Base-by-base conservation (phyloP, 2,329 filamentous ascomycete genomes). In the Pestalotiopsis sp. region DNA sequence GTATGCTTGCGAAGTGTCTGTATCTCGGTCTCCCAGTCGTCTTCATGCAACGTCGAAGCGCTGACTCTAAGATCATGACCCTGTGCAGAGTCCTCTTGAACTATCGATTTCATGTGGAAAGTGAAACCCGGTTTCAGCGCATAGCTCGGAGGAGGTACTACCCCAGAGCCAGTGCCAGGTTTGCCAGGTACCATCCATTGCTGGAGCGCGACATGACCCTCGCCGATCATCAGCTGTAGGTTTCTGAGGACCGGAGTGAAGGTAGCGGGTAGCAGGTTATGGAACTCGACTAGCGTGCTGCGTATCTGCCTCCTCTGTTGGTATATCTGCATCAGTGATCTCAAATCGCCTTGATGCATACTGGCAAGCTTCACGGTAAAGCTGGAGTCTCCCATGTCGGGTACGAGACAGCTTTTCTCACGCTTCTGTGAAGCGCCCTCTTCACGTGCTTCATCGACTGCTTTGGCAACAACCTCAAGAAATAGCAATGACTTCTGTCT, bases 401-500 rank as follows among this genome's bases (percentile, higher is more conserved):
- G 20, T 56, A 56, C 20, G 49, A 56, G 49, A 23, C 49, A 56
- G 49, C 49, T 56, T 13, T 9, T 36, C 31, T 36, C 31, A 36
- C 31, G 31, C 31, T 36, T 36, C 31, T 36, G 31, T 20, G 4
- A 23, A 57, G 27, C 23, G 69, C 69, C 64, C 36, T 71, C 71
- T 14, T 75, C 66, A 68, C 45, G 20, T 27, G 59, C 70, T 61
- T 71, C 69, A 45, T 71, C 38, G 25, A 77, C 77, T 3, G 73
- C 75, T 49, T 80, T 71, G 20, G 77, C 74, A 27, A 87, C 82
- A 1, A 78, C 31, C 31, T 36, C 78, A 61, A 80, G 80, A 70
- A 86, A 87, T 3, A 83, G 72, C 2, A 80, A 75, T 36, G 75
- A 77, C 11, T 74, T 75, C 2, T 78, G 77, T 20, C 31, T 7